A percentile compares a stretch with the other conserved stretches of the same genome.
phyloP scores from a whole-genome alignment of 345 rosid species.

The Combretum micranthum region DNA sequence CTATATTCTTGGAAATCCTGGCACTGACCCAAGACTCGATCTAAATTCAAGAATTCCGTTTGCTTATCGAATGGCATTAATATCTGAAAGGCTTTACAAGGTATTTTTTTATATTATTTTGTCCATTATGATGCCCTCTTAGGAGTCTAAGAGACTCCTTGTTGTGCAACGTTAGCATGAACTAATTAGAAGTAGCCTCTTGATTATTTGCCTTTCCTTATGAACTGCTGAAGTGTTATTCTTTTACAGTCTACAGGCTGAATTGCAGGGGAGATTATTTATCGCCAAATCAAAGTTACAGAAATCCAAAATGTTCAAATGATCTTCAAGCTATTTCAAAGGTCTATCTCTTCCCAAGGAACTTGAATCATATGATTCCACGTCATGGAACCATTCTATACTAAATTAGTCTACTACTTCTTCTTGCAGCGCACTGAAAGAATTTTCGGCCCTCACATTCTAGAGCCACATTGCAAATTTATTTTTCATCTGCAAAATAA shows the following conservation, averaged over 20 bases:
- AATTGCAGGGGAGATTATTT: constrained; percentile 23
- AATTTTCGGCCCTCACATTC: constrained; percentile 13
- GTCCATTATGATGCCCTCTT: too few relatives aligned
- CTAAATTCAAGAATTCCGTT: constrained; percentile 20
- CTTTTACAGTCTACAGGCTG: constrained; percentile 20
- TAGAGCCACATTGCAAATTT: constrained; percentile 21
- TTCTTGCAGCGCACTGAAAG: constrained; percentile 14
- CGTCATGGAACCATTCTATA: not conserved
- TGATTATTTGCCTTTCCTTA: too few relatives aligned
- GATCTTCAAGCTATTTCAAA: constrained; percentile 23
- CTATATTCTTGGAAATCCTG: constrained; percentile 31
- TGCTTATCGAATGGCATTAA: constrained; percentile 17
- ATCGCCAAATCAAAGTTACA: not conserved
- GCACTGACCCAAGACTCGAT: constrained; percentile 15
- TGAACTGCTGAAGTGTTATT: not conserved
- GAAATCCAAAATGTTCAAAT: constrained; percentile 9
- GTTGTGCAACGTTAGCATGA: too few relatives aligned
- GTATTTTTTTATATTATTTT: constrained; percentile 4
- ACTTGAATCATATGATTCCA: not conserved
- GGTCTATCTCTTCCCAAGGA: constrained; percentile 2
- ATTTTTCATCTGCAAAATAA: not conserved
- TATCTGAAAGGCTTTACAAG: constrained; percentile 19
- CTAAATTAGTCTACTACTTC: too few relatives aligned
- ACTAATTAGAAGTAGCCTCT: too few relatives aligned
- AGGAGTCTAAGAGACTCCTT: too few relatives aligned